These are phyloP conservation scores for Irpex rosettiformis DNA, from an alignment of 1,284 basidiomycete species.

Conservation along the genomic window DNA sequence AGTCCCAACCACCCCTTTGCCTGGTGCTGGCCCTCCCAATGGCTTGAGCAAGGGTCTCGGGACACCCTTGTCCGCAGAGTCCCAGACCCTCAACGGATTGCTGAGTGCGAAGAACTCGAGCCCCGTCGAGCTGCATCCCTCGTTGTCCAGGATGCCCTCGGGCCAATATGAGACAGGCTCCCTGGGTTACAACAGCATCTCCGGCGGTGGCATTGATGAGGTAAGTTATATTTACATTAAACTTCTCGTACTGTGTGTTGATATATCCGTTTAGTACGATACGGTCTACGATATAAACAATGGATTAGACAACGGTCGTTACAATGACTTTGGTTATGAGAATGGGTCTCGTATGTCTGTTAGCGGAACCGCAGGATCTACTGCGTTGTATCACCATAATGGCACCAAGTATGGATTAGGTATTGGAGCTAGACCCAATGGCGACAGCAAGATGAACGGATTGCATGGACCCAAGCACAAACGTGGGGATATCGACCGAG, in stretches of 20 bases:
- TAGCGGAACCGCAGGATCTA: conserved; percentile 65
- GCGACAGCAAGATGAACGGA: conserved; percentile 81
- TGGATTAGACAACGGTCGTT: conserved; percentile 44
- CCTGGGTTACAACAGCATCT: conserved; percentile 51
- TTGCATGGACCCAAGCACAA: conserved; percentile 91
- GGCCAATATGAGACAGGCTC: conserved; percentile 52
- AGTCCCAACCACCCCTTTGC: conserved; percentile 72
- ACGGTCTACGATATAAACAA: conserved; percentile 55
- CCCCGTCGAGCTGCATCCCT: conserved; percentile 62
- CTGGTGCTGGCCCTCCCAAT: conserved; percentile 41
- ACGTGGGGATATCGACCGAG: conserved; percentile 88
- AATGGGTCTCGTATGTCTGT: conserved; percentile 21
- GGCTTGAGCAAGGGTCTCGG: conserved; percentile 55
- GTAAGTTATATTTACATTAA: conserved; percentile 34
- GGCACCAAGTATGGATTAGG: conserved; percentile 73
- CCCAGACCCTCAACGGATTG: conserved; percentile 56
- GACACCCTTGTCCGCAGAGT: conserved; percentile 63
- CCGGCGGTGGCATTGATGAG: conserved; percentile 46
- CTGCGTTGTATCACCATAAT: conserved; percentile 77
- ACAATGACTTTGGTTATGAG: conserved; percentile 24
- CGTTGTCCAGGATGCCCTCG: conserved; percentile 63
- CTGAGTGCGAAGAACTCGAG: conserved; percentile 51
- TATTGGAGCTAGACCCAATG: conserved; percentile 45
- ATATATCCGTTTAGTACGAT: conserved; percentile 36
- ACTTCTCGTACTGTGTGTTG: neutral